Evolutionary conservation across 2,329 filamentous ascomycete genomes (phyloP), one percentile per base, ranked within the genome.

Genomic region (Chaetothyriales sp.): DNA sequence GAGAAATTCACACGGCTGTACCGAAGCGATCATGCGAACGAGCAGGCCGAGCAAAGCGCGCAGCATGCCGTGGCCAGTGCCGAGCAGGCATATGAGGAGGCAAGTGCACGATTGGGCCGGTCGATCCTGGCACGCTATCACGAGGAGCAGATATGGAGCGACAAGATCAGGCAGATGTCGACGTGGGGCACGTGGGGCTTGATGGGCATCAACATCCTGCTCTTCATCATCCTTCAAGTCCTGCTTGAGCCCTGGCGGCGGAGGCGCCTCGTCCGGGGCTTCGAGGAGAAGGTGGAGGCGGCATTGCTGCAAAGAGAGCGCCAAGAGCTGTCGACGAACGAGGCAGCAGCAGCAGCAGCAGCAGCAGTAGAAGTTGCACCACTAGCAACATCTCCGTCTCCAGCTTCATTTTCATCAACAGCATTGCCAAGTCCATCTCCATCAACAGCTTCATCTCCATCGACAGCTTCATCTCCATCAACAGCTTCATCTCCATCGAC

Each of bases 71-170:
- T 97, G 22, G 81, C 81, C 15, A 77, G 81, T 54, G 82, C 87
- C 1, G 92, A 98, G 71, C 77, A 78, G 45, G 80, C 86, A 54
- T 81, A 94, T 55, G 86, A 95, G 69, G 82, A 85, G 56, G 78
- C 89, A 0, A 79, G 82, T 51, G 79, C 82, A 49, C 78, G 82
- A 61, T 73, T 98, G 50, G 90, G 85, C 65, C 82, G 84, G 56
- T 82, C 83, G 48, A 95, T 97, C 61, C 73, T 95, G 49, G 85
- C 85, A 56, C 81, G 94, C 55, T 98, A 98, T 69, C 92, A 98
- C 67, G 92, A 98, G 70, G 92, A 98, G 72, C 92, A 98, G 72
- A 94, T 98, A 52, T 98, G 92, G 92, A 94, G 87, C 64, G 92
- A 98, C 67, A 90, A 94, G 61, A 98, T 98, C 65, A 78, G 92